Percentiles rank a stretch among this genome's conserved stretches.
Evolutionary conservation across 805 yeast genomes (phyloP).

Genomic region (Hanseniaspora meyeri): DNA sequence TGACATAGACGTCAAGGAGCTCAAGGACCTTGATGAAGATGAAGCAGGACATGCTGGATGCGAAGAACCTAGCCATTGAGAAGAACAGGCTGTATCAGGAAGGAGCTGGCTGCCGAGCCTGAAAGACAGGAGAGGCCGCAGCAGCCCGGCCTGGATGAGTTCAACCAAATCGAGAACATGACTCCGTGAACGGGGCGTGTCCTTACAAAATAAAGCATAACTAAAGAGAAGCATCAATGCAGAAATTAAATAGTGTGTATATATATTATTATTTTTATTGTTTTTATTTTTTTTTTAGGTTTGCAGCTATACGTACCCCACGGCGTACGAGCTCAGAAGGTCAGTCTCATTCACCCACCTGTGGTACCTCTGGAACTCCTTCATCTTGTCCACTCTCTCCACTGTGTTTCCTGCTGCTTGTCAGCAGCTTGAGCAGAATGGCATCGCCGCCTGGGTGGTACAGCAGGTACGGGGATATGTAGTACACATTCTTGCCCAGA

Average conservation of each 20-base stretch:
- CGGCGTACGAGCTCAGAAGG: not conserved
- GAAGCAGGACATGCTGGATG: not conserved
- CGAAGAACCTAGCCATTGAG: not conserved
- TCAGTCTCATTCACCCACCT: conserved; percentile 58
- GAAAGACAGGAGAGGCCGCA: not conserved
- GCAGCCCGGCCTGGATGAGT: too few species aligned
- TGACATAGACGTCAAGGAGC: conserved; percentile 1
- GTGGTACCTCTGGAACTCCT: conserved; percentile 37
- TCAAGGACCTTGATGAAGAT: not conserved
- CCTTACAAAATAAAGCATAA: too few species aligned
- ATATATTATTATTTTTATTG: too few species aligned
- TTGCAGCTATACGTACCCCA: not conserved
- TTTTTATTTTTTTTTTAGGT: not conserved
- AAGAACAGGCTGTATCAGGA: not conserved
- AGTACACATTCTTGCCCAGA: conserved; percentile 68
- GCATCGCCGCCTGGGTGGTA: conserved; percentile 91
- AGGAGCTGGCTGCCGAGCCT: not conserved
- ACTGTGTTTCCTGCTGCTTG: conserved; percentile 75
- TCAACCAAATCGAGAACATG: too few species aligned
- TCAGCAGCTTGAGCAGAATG: conserved; percentile 54
- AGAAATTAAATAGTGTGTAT: too few species aligned
- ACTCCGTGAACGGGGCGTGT: too few species aligned
- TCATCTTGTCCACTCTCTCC: conserved; percentile 38
- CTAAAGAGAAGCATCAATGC: too few species aligned
- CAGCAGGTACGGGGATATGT: conserved; percentile 67